Base-by-base conservation (phyloP, 2,329 filamentous ascomycete genomes). In the Fusarium decemcellulare region DNA sequence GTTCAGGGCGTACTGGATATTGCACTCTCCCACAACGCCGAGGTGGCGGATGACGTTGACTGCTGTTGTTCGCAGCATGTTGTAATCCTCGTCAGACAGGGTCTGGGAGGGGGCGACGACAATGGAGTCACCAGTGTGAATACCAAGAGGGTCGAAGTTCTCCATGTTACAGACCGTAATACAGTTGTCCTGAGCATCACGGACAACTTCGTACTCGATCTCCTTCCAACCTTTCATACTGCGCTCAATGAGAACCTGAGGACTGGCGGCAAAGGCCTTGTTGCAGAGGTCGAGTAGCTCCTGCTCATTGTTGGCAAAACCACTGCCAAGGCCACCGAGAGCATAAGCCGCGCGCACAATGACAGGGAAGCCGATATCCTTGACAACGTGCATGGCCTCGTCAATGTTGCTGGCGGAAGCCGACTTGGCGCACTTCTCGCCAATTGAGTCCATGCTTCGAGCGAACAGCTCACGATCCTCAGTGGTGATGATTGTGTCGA, bases 151-250 rank as follows among this genome's bases (percentile, higher is more conserved):
- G 80, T 99, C 96, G 77, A 99, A 99, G 84, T 99, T 99, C 85
- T 99, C 96, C 96, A 99, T 98, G 85, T 99, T 99, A 82, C 96
- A 99, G 67, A 99, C 96, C 8, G 96, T 99, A 79, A 99, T 98
- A 80, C 96, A 99, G 87, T 98, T 98, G 84, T 99, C 95, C 74
- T 94, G 91, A 61, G 91, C 92, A 84, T 98, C 96, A 76, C 96
- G 92, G 42, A 99, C 96, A 67, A 98, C 96, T 81, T 99, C 96
- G 78, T 98, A 99, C 81, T 99, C 96, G 68, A 98, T 97, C 82
- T 99, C 96, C 82, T 99, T 99, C 96, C 96, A 99, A 63, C 96
- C 96, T 85, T 98, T 98, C 95, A 99, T 98, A 84, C 94, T 97
- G 80, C 93, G 91, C 85, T 99, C 96, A 75, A 99, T 97, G 59